phyloP scores from a whole-genome alignment of 2,329 filamentous ascomycete species.

The Alternaria brassicae region DNA sequence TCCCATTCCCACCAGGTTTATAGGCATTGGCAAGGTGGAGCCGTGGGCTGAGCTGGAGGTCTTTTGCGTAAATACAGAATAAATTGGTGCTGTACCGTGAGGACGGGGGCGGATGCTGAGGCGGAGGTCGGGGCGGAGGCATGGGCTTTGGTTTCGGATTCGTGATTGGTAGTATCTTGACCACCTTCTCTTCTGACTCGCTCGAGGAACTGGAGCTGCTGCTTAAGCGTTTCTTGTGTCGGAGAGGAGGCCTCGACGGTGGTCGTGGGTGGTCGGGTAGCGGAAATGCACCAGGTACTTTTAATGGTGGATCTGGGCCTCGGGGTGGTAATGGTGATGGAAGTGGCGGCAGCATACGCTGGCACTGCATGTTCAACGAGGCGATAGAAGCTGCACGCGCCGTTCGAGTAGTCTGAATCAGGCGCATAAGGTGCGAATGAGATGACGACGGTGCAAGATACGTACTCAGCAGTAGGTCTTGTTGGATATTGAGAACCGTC shows the following conservation, averaged over 20 bases:
- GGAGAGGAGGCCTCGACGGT: conserved; percentile 12
- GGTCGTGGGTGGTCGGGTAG: conserved; percentile 9
- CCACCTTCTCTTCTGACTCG: conserved; percentile 11
- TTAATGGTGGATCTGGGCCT: conserved; percentile 11
- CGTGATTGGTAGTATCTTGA: conserved; percentile 4
- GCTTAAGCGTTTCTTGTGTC: conserved; percentile 12
- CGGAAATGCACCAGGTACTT: conserved; percentile 31
- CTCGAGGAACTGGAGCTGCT: conserved; percentile 14
- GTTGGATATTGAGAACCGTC: conserved; percentile 38
- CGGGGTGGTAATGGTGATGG: conserved; percentile 6
- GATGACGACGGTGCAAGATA: conserved; percentile 32
- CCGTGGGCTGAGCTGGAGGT: conserved; percentile 32
- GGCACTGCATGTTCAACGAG: conserved; percentile 37
- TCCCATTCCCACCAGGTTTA: conserved; percentile 28
- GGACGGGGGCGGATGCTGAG: background rate
- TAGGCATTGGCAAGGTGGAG: conserved; percentile 37
- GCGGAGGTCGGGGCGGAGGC: background rate
- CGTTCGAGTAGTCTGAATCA: conserved; percentile 37
- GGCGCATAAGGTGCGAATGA: conserved; percentile 37
- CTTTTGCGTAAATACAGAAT: conserved; percentile 43
- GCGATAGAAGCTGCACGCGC: conserved; percentile 38
- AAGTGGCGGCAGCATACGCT: conserved; percentile 28
- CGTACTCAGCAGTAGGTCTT: conserved; percentile 35
- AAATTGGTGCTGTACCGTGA: conserved; percentile 19
- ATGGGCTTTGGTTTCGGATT: conserved; percentile 1